Conservation (phyloP, 2,329 filamentous ascomycete species). For the Rhynchosporium secalis region DNA sequence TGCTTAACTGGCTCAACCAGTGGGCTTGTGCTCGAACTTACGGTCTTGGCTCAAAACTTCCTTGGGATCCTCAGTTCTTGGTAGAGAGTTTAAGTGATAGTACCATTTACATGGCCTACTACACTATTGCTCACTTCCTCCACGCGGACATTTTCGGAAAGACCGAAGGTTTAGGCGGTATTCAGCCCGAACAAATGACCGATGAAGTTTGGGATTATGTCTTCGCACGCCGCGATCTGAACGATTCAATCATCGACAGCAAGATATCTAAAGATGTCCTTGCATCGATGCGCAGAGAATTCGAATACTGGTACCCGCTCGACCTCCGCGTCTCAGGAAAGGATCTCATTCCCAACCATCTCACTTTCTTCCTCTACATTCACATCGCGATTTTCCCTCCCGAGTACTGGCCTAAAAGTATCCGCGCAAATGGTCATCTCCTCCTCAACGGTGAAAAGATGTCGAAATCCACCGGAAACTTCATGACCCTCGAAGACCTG, state of each 20-base stretch:
- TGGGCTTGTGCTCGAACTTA: constrained; percentile 95
- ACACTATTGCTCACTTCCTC: constrained; percentile 65
- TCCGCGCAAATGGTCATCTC: constrained; percentile 90
- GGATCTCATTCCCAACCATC: constrained; percentile 88
- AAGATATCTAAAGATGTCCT: constrained; percentile 74
- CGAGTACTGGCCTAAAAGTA: constrained; percentile 83
- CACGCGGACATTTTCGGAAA: constrained; percentile 87
- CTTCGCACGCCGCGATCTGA: constrained; percentile 73
- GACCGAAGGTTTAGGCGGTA: constrained; percentile 63
- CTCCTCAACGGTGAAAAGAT: constrained; percentile 98
- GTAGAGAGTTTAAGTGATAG: constrained; percentile 92
- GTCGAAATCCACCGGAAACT: constrained; percentile 97
- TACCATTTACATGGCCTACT: constrained; percentile 88
- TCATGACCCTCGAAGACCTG: constrained; percentile 84
- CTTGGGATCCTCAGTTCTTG: constrained; percentile 88
- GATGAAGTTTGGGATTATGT: constrained; percentile 97
- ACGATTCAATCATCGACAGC: constrained; percentile 64
- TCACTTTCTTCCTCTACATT: constrained; percentile 94
- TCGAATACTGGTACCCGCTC: constrained; percentile 95
- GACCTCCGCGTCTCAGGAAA: constrained; percentile 89
- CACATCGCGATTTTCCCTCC: constrained; percentile 86
- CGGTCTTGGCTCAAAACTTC: constrained; percentile 88
- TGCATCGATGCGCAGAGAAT: constrained; percentile 81
- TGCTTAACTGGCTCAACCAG: constrained; percentile 88
- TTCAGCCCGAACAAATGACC: constrained; percentile 83